A percentile compares a stretch with the other conserved stretches of the same genome.
Conservation (phyloP, 176 grass and related monocot genomes). For the Phragmites australis region DNA sequence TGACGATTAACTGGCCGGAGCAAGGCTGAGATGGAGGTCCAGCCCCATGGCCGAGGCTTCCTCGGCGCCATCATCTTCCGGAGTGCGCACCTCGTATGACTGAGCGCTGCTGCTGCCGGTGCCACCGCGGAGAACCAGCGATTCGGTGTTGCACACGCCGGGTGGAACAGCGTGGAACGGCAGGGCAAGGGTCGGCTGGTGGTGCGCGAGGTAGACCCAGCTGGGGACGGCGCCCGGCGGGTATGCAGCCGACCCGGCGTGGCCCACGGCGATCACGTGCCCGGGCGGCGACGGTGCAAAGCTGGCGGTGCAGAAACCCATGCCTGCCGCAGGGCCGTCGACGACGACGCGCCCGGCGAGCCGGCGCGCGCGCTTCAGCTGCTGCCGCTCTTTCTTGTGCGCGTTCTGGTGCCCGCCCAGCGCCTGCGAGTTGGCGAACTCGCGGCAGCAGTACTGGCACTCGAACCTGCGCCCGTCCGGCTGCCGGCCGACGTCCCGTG, state of each 20-base stretch:
- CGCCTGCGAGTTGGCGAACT: constrained; percentile 73
- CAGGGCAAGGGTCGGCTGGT: background rate
- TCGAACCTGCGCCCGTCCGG: constrained; percentile 45
- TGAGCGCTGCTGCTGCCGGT: background rate
- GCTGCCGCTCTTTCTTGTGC: constrained; percentile 76
- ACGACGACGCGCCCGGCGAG: background rate
- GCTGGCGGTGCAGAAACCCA: constrained; percentile 24
- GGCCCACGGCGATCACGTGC: constrained; percentile 33
- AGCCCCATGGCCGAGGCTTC: constrained; percentile 48
- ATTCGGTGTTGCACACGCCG: constrained; percentile 1
- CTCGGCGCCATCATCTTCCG: constrained; percentile 17
- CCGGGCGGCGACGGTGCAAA: constrained; percentile 29
- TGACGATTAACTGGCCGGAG: constrained; percentile 59
- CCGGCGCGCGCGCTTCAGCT: constrained; percentile 67
- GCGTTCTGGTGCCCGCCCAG: constrained; percentile 72
- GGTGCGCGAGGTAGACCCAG: constrained; percentile 71
- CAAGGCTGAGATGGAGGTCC: constrained; percentile 79
- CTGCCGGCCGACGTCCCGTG: background rate
- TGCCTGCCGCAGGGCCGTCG: background rate
- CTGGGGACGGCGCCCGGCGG: background rate
- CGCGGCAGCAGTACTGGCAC: constrained; percentile 73
- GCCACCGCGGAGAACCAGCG: background rate
- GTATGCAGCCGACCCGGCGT: constrained; percentile 28
- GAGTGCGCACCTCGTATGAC: constrained; percentile 7
- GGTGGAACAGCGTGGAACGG: constrained; percentile 41